Conservation (phyloP, 352 stramenopile species). For the Globisporangium cederbergense region DNA sequence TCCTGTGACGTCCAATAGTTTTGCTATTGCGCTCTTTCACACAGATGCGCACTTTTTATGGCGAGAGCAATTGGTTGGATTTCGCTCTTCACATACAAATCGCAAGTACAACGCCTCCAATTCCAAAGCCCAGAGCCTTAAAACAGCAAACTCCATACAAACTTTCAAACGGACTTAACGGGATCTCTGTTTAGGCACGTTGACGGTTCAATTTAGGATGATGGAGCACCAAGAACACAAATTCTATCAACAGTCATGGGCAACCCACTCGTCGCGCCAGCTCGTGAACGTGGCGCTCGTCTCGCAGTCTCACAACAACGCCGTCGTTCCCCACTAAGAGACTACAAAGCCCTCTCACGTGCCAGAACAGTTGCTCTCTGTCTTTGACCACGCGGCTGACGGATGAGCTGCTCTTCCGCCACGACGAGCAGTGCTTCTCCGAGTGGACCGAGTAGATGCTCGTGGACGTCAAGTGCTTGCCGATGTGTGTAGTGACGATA, state of each 20-base stretch:
- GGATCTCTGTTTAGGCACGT: too few species aligned
- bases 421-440: background rate
- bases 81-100: background rate
- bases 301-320: background rate
- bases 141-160: too few species aligned
- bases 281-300: background rate
- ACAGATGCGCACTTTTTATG: background rate
- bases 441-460: conserved; percentile 3
- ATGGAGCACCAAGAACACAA: too few species aligned
- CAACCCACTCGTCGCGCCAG: background rate
- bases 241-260: background rate
- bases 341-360: background rate
- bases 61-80: background rate
- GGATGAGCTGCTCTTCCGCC: background rate
- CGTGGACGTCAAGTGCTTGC: background rate
- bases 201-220: too few species aligned
- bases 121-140: too few species aligned
- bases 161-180: too few species aligned
- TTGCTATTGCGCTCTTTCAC: conserved; percentile 1
- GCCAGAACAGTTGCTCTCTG: background rate
- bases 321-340: background rate
- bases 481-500: background rate
- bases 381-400: background rate
- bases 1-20: conserved; percentile 12
- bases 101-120: too few species aligned